A percentile compares a stretch with the other conserved stretches of the same genome.
Conservation (phyloP, 2,329 filamentous ascomycete species). For the Thelonectria olida region DNA sequence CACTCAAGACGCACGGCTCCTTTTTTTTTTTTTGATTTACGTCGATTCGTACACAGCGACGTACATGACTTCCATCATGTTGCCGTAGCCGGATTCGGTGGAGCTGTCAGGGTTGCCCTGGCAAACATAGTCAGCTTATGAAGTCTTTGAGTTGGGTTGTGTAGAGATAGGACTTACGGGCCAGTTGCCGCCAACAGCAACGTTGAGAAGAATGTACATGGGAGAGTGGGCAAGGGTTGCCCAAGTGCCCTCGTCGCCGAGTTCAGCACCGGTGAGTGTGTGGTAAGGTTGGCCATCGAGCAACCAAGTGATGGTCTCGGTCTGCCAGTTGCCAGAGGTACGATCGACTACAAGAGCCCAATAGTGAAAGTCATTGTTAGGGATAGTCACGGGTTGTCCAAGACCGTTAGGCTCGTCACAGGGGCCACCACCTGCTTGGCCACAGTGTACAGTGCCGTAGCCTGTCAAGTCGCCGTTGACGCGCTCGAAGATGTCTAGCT, state of each 20-base stretch:
- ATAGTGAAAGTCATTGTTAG: conserved; percentile 57
- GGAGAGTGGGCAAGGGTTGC: conserved; percentile 52
- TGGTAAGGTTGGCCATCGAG: conserved; percentile 56
- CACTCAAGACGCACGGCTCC: not conserved
- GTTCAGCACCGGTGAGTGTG: conserved; percentile 51
- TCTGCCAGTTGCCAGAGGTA: conserved; percentile 52
- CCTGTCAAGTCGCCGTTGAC: conserved; percentile 56
- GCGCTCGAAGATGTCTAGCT: conserved; percentile 61
- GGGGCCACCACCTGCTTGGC: conserved; percentile 51
- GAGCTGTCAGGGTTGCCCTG: conserved; percentile 46
- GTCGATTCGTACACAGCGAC: conserved; percentile 49
- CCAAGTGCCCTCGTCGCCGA: conserved; percentile 55
- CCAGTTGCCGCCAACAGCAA: conserved; percentile 58
- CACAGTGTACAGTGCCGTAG: conserved; percentile 60
- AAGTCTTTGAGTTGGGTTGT: no score
- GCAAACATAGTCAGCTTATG: conserved; percentile 9
- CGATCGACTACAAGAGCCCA: conserved; percentile 60
- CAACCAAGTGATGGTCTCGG: conserved; percentile 60
- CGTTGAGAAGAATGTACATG: conserved; percentile 57
- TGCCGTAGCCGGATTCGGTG: conserved; percentile 48
- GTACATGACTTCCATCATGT: conserved; percentile 53
- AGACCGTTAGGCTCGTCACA: conserved; percentile 59
- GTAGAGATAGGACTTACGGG: conserved; percentile 40
- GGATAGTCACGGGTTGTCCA: conserved; percentile 47
- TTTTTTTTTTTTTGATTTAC: conserved; percentile 30